phyloP scores from a whole-genome alignment of 2,329 filamentous ascomycete species.

The Parastagonospora nodorum region DNA sequence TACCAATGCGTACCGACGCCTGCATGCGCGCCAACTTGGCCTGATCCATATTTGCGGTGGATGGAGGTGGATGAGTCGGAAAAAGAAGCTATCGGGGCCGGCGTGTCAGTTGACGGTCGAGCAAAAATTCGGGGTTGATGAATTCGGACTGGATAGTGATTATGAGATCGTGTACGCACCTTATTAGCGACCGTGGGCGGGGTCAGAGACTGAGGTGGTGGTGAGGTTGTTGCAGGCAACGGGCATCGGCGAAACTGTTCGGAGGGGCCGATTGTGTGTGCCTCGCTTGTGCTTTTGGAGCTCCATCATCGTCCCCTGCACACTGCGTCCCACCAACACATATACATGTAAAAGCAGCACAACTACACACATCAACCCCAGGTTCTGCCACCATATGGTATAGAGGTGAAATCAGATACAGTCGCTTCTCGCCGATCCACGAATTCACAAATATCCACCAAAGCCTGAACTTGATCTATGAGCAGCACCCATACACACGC shows the following conservation, averaged over 20 bases:
- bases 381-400: too few relatives aligned
- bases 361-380: too few relatives aligned
- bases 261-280: conserved; percentile 32
- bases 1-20: conserved; percentile 52
- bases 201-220: conserved; percentile 26
- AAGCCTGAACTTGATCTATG: too few relatives aligned
- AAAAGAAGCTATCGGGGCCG: conserved; percentile 22
- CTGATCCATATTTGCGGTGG: conserved; percentile 52
- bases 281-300: conserved; percentile 24
- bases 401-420: too few relatives aligned
- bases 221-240: conserved; percentile 25
- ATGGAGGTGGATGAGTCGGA: conserved; percentile 23
- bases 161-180: conserved; percentile 24
- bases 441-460: too few relatives aligned
- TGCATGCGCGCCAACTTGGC: conserved; percentile 53
- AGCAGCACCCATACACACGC: too few relatives aligned
- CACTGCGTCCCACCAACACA: not conserved
- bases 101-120: conserved; percentile 21
- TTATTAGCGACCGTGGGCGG: conserved; percentile 32
- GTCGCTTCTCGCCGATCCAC: too few relatives aligned
- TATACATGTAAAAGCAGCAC: too few relatives aligned
- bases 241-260: conserved; percentile 24
- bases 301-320: not conserved
- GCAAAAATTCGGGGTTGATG: conserved; percentile 11
- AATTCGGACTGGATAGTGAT: conserved; percentile 9